Evolutionary conservation across 2,329 filamentous ascomycete species (phyloP).

Genomic region (Verticillium longisporum): DNA sequence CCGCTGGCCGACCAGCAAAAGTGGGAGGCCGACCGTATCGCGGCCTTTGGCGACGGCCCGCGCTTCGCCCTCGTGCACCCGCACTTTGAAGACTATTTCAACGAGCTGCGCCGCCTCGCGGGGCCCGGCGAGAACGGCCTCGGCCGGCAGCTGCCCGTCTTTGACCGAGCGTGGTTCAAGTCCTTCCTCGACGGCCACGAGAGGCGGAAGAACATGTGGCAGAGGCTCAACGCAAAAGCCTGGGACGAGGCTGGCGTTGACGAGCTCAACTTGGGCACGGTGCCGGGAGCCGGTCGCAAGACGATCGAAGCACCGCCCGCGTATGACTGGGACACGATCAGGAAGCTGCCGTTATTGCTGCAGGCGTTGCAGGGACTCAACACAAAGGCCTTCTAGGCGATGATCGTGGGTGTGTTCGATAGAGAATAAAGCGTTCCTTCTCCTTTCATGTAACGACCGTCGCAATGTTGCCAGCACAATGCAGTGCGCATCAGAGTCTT

Average conservation of each 20-base stretch:
- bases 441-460: no score
- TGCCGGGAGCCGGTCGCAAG: neutral
- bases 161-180: constrained; percentile 37
- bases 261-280: neutral
- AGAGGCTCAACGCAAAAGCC: constrained; percentile 33
- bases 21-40: constrained; percentile 53
- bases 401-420: neutral
- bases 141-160: constrained; percentile 38
- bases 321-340: constrained; percentile 2
- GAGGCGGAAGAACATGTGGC: constrained; percentile 52
- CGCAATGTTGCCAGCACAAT: no score
- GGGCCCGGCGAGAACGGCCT: constrained; percentile 31
- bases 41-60: constrained; percentile 45
- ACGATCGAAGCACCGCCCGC: neutral
- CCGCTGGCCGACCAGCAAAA: constrained; percentile 35
- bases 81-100: constrained; percentile 60
- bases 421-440: neutral
- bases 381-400: neutral
- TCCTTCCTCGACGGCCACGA: constrained; percentile 49
- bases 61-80: constrained; percentile 52
- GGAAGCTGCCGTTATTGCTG: neutral
- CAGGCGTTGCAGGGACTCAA: constrained; percentile 2
- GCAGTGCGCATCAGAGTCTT: no score
- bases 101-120: constrained; percentile 42
- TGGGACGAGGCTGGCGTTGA: neutral